Conservation (phyloP, 1,284 basidiomycete genomes). For the Ganoderma boninense region DNA sequence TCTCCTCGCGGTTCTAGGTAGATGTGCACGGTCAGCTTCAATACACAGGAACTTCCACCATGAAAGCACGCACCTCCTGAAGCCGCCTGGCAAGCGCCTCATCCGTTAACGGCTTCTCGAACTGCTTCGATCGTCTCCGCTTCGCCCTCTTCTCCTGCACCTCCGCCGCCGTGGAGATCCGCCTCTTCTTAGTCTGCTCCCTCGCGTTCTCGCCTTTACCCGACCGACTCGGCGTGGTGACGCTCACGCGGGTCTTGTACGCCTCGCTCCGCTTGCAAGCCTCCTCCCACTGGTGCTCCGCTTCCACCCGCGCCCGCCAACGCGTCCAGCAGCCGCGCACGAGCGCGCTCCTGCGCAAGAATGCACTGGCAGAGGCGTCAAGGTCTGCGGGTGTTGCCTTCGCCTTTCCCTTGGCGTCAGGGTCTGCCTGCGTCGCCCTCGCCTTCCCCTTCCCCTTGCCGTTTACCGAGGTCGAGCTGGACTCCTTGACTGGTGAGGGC, state of each 20-base stretch:
- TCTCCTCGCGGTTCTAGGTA: constrained; percentile 70
- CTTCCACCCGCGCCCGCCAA: constrained; percentile 53
- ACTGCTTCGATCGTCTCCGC: constrained; percentile 57
- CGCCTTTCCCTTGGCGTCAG: constrained; percentile 33
- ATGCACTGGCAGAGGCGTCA: constrained; percentile 23
- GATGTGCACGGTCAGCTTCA: constrained; percentile 8
- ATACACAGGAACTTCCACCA: neutral
- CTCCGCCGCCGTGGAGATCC: constrained; percentile 34
- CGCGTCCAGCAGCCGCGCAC: constrained; percentile 47
- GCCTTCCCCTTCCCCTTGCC: constrained; percentile 38
- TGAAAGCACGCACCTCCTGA: constrained; percentile 60
- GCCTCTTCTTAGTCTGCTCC: constrained; percentile 24
- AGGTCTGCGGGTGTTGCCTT: constrained; percentile 38
- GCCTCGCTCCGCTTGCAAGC: constrained; percentile 65
- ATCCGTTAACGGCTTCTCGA: constrained; percentile 61
- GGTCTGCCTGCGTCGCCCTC: constrained; percentile 37
- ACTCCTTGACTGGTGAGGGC: constrained; percentile 11
- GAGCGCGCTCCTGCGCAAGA: constrained; percentile 31
- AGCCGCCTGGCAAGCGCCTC: constrained; percentile 70
- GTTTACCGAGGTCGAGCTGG: neutral
- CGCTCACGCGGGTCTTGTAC: constrained; percentile 57
- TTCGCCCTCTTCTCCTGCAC: constrained; percentile 46
- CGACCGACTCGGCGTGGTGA: neutral
- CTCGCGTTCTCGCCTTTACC: constrained; percentile 6
- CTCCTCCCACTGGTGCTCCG: constrained; percentile 61